phyloP scores from a whole-genome alignment of 306 rosid species.

The Aeschynomene evenia region DNA sequence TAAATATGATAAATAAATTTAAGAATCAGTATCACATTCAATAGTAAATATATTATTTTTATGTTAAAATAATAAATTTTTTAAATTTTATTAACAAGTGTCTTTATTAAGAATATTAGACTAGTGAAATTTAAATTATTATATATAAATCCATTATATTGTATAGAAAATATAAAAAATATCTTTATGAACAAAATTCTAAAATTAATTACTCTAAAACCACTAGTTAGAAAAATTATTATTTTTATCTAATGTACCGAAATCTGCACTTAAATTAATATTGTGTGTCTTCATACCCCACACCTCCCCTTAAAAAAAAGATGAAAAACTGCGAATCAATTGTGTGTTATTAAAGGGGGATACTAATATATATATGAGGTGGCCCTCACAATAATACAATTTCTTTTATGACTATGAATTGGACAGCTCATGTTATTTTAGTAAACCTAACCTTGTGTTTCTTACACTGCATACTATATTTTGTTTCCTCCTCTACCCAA shows the following conservation, averaged over 20 bases:
- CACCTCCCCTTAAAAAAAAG: not conserved
- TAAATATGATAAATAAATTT: too few species aligned
- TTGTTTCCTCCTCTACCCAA: slow-evolving; percentile 24
- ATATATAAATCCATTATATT: too few species aligned
- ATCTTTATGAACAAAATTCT: too few species aligned
- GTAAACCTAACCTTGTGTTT: slow-evolving; percentile 37
- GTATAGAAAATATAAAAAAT: too few species aligned
- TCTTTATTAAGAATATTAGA: too few species aligned
- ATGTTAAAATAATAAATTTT: too few species aligned
- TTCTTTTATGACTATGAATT: slow-evolving; percentile 13
- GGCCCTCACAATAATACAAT: slow-evolving; percentile 27
- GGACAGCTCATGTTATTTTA: slow-evolving; percentile 38
- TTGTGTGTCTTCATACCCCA: not conserved
- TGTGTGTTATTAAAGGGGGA: slow-evolving; percentile 16
- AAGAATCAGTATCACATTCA: too few species aligned
- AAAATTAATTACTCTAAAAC: too few species aligned
- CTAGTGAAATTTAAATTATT: too few species aligned
- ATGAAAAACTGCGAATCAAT: not conserved
- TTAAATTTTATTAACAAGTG: too few species aligned
- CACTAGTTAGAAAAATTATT: too few species aligned
- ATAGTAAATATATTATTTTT: too few species aligned
- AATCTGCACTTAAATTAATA: slow-evolving; percentile 20
- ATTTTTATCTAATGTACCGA: slow-evolving; percentile 14
- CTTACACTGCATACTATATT: slow-evolving; percentile 4
- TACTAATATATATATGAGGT: slow-evolving; percentile 28